Evolutionary conservation across 139 green algal species (phyloP).

Genomic region (Raphidocelis subcapitata): DNA sequence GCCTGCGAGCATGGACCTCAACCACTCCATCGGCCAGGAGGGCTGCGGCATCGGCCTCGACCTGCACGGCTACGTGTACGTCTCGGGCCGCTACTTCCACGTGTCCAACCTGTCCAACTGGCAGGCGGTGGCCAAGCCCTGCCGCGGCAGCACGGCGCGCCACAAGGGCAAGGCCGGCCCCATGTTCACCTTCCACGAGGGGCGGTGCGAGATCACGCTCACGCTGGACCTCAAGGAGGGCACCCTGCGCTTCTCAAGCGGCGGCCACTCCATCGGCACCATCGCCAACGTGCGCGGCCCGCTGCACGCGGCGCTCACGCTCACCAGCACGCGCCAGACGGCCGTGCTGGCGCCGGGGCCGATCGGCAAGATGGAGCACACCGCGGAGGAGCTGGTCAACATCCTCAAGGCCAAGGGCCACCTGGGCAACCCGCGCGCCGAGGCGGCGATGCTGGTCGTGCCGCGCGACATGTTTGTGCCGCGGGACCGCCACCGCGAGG

Average conservation of each 20-base stretch:
- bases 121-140: constrained; percentile 48
- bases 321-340: constrained; percentile 52
- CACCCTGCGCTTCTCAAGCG: constrained; percentile 53
- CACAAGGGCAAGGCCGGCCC: constrained; percentile 55
- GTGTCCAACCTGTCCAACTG: constrained; percentile 55
- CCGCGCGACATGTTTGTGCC: constrained; percentile 63
- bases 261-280: constrained; percentile 50
- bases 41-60: constrained; percentile 62
- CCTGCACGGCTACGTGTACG: constrained; percentile 67
- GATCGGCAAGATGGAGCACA: constrained; percentile 60
- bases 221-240: constrained; percentile 55
- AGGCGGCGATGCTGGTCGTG: constrained; percentile 51
- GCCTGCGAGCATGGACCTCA: constrained; percentile 54
- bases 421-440: constrained; percentile 30
- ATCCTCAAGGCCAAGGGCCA: constrained; percentile 60
- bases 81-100: constrained; percentile 66
- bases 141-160: constrained; percentile 45
- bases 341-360: constrained; percentile 35
- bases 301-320: constrained; percentile 50
- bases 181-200: constrained; percentile 51
- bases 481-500: constrained; percentile 51
- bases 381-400: constrained; percentile 65
- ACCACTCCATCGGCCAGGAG: constrained; percentile 51
- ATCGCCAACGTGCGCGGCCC: constrained; percentile 57
- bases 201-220: constrained; percentile 52